Evolutionary conservation across 2,329 filamentous ascomycete species (phyloP), one percentile per base, ranked within the genome.

Genomic region (Pseudogymnoascus sp.): DNA sequence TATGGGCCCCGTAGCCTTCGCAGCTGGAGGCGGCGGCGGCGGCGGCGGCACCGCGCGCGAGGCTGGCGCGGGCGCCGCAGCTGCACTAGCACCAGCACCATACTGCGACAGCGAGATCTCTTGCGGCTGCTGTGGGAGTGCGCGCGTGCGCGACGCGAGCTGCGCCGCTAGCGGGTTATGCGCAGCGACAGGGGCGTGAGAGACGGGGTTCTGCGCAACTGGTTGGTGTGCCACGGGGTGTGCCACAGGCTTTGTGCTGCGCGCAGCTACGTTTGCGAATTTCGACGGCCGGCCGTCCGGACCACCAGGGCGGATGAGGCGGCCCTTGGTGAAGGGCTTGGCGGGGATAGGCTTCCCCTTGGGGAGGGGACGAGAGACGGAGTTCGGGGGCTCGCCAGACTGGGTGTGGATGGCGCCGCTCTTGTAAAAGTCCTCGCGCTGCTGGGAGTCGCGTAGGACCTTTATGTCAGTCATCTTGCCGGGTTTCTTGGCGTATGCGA

Each of bases 401-500:
- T 87, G 88, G 0, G 93, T 96, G 74, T 97, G 95, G 62, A 99
- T 87, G 15, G 88, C 88, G 65, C 90, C 88, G 74, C 92, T 97
- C 83, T 99, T 99, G 81, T 99, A 99, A 67, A 87, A 84, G 75
- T 99, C 95, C 59, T 87, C 87, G 3, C 82, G 78, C 61, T 88
- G 83, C 61, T 87, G 84, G 0, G 93, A 87, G 73, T 99, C 95
- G 77, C 96, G 96, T 65, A 96, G 73, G 7, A 90, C 90, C 79
- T 97, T 97, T 72, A 99, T 89, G 5, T 86, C 77, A 62, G 93
- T 89, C 75, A 91, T 83, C 79, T 99, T 99, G 63, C 91, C 91
- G 1, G 95, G 95, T 77, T 99, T 99, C 83, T 97, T 99, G 73
- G 93, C 93, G 76, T 96, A 99, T 74, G 96, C 91, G 69, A 99